Evolutionary conservation across 2,329 filamentous ascomycete genomes (phyloP).

Genomic region (Penicillium rolfsii): DNA sequence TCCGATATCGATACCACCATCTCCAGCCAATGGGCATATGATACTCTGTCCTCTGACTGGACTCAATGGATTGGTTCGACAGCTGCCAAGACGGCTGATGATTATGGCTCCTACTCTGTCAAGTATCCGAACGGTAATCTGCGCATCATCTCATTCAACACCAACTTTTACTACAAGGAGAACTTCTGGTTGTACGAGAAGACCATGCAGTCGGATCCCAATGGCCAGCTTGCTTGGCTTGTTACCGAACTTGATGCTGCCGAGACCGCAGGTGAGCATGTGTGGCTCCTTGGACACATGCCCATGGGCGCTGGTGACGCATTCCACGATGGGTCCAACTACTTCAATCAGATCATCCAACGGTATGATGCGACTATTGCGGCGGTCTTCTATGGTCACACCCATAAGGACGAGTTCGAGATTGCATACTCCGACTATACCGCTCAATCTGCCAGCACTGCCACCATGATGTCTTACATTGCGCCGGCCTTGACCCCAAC

Average conservation of each 20-base stretch:
- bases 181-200: slow-evolving; percentile 61
- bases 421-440: slow-evolving; percentile 57
- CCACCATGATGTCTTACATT: slow-evolving; percentile 57
- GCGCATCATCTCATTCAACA: slow-evolving; percentile 54
- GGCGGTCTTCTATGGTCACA: slow-evolving; percentile 21
- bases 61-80: slow-evolving; percentile 52
- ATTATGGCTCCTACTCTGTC: slow-evolving; percentile 57
- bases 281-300: slow-evolving; percentile 62
- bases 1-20: slow-evolving; percentile 43
- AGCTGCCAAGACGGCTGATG: slow-evolving; percentile 40
- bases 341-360: slow-evolving; percentile 24
- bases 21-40: slow-evolving; percentile 57
- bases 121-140: slow-evolving; percentile 53
- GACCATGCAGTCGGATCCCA: slow-evolving; percentile 55
- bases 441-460: slow-evolving; percentile 46
- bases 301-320: slow-evolving; percentile 47
- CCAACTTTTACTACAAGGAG: slow-evolving; percentile 54
- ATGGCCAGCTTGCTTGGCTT: slow-evolving; percentile 57
- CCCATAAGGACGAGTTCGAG: slow-evolving; percentile 24
- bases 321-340: slow-evolving; percentile 23
- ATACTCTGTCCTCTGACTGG: slow-evolving; percentile 54
- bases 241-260: slow-evolving; percentile 57
- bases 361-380: slow-evolving; percentile 23
- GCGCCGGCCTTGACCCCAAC: slow-evolving; percentile 58
- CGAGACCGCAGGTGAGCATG: slow-evolving; percentile 56